Conservation (phyloP, 345 rosid species). For the Melaleuca quinquenervia region DNA sequence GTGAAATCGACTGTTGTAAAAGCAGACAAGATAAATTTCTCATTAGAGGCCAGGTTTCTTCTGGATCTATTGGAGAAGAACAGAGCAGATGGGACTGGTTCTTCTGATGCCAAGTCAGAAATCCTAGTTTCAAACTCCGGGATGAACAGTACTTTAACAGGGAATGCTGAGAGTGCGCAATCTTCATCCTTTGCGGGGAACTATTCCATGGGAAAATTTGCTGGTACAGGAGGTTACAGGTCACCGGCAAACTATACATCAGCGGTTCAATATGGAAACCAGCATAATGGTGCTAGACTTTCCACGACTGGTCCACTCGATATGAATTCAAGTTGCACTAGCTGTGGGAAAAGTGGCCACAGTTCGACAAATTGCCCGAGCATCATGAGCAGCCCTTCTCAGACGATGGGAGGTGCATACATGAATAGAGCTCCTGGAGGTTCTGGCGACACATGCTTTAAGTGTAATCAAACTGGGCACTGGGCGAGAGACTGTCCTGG, state of each 20-base stretch:
- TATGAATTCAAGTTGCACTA: conserved; percentile 21
- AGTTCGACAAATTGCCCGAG: conserved; percentile 61
- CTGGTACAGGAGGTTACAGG: conserved; percentile 12
- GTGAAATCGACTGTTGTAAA: conserved; percentile 73
- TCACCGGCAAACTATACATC: conserved; percentile 22
- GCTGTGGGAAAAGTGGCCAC: conserved; percentile 66
- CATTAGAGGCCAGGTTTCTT: conserved; percentile 51
- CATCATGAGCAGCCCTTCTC: conserved; percentile 40
- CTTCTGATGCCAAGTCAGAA: conserved; percentile 19
- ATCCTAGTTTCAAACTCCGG: conserved; percentile 10
- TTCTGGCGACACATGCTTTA: conserved; percentile 29
- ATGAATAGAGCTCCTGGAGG: conserved; percentile 10
- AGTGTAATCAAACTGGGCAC: conserved; percentile 55
- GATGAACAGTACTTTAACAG: conserved; percentile 8
- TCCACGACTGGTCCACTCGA: conserved; percentile 6
- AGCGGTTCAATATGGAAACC: conserved; percentile 33
- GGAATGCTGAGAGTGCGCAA: conserved; percentile 20
- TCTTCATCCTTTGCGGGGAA: conserved; percentile 11
- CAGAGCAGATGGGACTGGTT: conserved; percentile 22
- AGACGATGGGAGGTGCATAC: conserved; percentile 20
- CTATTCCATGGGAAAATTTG: neutral
- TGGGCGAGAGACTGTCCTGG: conserved; percentile 67
- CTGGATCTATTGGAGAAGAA: conserved; percentile 48
- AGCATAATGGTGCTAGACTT: conserved; percentile 18
- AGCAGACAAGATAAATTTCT: conserved; percentile 55